These are phyloP conservation scores for Metschnikowia arizonensis DNA, from an alignment of 805 yeast species.

Conservation along the genomic window DNA sequence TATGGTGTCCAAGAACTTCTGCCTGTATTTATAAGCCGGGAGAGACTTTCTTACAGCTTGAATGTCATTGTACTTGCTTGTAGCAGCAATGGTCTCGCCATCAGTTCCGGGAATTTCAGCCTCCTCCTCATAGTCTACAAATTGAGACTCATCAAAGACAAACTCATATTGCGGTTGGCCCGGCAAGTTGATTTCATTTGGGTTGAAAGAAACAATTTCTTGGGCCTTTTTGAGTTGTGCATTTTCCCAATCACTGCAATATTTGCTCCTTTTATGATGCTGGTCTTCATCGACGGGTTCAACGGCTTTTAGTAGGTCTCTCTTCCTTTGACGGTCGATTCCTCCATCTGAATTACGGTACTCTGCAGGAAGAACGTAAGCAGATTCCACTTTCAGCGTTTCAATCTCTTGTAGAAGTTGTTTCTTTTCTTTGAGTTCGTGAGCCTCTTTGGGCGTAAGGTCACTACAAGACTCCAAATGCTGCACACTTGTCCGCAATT, in stretches of 20 bases:
- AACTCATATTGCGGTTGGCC: constrained; percentile 57
- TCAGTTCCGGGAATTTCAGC: constrained; percentile 24
- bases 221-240: constrained; percentile 46
- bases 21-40: constrained; percentile 69
- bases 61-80: constrained; percentile 22
- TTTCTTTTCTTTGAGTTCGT: constrained; percentile 11
- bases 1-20: constrained; percentile 57
- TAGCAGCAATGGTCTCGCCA: constrained; percentile 20
- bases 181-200: constrained; percentile 41
- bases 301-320: constrained; percentile 40
- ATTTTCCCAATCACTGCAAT: constrained; percentile 48
- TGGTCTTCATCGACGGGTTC: constrained; percentile 14
- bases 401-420: constrained; percentile 8
- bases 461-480: constrained; percentile 1
- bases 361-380: constrained; percentile 48
- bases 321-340: constrained; percentile 52
- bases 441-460: constrained; percentile 15
- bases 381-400: neutral
- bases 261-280: constrained; percentile 18
- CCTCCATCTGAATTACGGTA: constrained; percentile 49
- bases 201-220: constrained; percentile 20
- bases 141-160: constrained; percentile 68
- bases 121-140: constrained; percentile 52
- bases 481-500: constrained; percentile 4
- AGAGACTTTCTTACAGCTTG: constrained; percentile 57